Conservation (phyloP, 768 basidiomycete genomes). For the Gelatoporia subvermispora region DNA sequence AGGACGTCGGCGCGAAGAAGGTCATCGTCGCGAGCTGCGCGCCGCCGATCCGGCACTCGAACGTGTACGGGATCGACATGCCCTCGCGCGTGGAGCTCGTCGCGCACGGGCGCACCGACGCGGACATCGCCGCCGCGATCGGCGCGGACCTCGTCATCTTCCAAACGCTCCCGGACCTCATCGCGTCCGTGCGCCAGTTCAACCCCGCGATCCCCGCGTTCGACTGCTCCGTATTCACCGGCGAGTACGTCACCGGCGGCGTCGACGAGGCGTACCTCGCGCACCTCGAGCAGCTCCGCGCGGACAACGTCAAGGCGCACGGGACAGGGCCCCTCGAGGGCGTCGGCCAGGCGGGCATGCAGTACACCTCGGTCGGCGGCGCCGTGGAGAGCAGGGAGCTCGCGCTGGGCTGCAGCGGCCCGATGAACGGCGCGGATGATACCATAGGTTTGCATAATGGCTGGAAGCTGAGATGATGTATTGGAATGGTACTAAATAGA, state of each 20-base stretch:
- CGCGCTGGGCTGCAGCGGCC: constrained; percentile 33
- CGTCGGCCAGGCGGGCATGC: constrained; percentile 26
- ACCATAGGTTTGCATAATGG: constrained; percentile 79
- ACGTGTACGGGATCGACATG: constrained; percentile 99
- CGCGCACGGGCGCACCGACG: constrained; percentile 68
- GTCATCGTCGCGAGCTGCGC: constrained; percentile 97
- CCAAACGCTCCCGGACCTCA: constrained; percentile 86
- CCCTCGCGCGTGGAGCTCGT: constrained; percentile 93
- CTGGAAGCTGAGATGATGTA: constrained; percentile 39
- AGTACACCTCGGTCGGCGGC: constrained; percentile 13
- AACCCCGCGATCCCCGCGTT: constrained; percentile 74
- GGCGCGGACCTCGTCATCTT: constrained; percentile 96
- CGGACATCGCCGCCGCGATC: constrained; percentile 73
- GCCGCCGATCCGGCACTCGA: constrained; percentile 93
- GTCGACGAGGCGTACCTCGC: constrained; percentile 80
- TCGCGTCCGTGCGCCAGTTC: constrained; percentile 79
- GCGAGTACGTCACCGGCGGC: constrained; percentile 93
- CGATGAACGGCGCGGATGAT: constrained; percentile 62
- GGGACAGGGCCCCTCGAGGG: constrained; percentile 30
- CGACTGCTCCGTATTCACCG: constrained; percentile 98
- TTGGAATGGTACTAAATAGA: constrained; percentile 1
- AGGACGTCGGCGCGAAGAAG: constrained; percentile 95
- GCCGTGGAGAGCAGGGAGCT: constrained; percentile 16
- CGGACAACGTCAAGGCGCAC: constrained; percentile 71
- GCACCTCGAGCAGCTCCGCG: constrained; percentile 69